Base-by-base conservation (phyloP, 441 rosid species). In the Monsonia emarginata region DNA sequence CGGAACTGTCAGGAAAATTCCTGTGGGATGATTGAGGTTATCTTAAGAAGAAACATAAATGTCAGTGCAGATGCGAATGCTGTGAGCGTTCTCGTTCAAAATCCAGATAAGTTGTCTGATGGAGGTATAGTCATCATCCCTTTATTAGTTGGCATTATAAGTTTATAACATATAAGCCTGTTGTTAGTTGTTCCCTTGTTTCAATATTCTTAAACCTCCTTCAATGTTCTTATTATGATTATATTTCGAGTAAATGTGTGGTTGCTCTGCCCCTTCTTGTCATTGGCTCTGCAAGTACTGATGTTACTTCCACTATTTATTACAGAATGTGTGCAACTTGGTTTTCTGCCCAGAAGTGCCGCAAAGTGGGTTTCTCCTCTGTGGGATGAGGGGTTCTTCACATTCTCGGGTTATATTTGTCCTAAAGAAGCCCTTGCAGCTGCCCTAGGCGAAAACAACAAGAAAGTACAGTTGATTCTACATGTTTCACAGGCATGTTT, bases 311-410 rank as follows among this genome's bases (percentile, higher is more conserved):
- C 18, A 11, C 75, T 61, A 65, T 68, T 76, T 66, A 75, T 69
- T 71, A 58, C 67, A 92, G 97, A 90, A 69, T 81, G 79, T 65
- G 56, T 88, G 32, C 96, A 87, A 66, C 80, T 90, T 74, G 98
- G 98, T 68, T 93, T 93, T 83, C 80, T 93, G 57, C 95, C 96
- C 24, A 81, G 88, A 77, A 65, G 73, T 76, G 78, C 87, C 54
- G 96, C 89, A 63, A 90, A 86, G 75, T 90, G 96, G 98, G 87
- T 88, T 72, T 90, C 98, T 68, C 98, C 97, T 2, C 75, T 90
- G 83, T 90, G 96, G 97, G 96, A 90, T 64, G 67, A 70, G 61
- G 89, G 94, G 58, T 81, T 86, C 78, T 83, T 90, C 57, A 81
- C 65, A 65, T 93, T 90, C 79, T 84, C 77, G 64, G 98, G 97